Conservation (phyloP, 2,329 filamentous ascomycete species). For the Fusarium musae region DNA sequence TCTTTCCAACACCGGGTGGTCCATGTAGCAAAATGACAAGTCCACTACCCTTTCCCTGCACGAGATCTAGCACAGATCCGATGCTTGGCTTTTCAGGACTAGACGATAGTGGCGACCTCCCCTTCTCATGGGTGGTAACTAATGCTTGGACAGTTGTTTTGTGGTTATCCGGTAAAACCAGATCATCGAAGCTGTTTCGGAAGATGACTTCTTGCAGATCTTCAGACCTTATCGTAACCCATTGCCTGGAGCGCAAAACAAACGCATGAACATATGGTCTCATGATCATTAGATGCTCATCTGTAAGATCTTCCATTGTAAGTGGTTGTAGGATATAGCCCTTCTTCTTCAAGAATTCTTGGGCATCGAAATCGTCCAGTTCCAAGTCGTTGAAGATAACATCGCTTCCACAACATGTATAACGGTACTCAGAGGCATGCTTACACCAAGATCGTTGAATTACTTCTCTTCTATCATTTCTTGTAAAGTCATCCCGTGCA, state of each 20-base stretch:
- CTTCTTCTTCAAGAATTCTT: too few species aligned
- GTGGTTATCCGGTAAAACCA: background rate
- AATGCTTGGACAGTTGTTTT: background rate
- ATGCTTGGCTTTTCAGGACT: background rate
- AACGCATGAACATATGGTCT: background rate
- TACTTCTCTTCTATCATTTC: too few species aligned
- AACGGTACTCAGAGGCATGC: too few species aligned
- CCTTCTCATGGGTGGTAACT: background rate
- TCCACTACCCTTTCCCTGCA: background rate
- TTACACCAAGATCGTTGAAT: too few species aligned
- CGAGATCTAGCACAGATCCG: background rate
- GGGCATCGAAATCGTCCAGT: too few species aligned
- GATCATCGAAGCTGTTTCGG: background rate
- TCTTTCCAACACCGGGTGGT: background rate
- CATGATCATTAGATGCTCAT: too few species aligned
- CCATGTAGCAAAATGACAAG: background rate
- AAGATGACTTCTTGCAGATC: background rate
- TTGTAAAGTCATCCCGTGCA: too few species aligned
- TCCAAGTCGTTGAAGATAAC: too few species aligned
- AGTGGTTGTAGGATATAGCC: too few species aligned
- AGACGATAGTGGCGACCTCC: background rate
- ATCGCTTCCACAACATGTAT: too few species aligned
- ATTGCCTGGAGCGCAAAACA: background rate
- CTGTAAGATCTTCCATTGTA: too few species aligned
- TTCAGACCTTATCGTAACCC: background rate